phyloP scores from a whole-genome alignment of 1,284 basidiomycete genomes.

The Malassezia globosa region DNA sequence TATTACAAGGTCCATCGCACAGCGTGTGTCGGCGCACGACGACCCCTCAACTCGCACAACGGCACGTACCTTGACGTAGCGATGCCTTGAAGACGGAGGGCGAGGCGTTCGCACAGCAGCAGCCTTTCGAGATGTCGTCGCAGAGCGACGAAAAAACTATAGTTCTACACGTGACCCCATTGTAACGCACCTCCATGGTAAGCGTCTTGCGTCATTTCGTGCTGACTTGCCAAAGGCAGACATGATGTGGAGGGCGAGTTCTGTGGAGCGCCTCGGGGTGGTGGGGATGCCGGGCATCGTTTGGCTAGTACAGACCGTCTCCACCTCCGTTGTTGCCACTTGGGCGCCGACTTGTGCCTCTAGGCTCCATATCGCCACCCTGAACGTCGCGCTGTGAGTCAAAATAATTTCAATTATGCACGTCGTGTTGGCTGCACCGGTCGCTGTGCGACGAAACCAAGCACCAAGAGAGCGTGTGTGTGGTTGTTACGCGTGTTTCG shows the following conservation, averaged over 20 bases:
- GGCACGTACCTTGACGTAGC: slow-evolving; percentile 15
- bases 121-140: neutral
- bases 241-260: neutral
- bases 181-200: neutral
- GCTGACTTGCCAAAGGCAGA: no score
- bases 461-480: no score
- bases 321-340: no score
- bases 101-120: neutral
- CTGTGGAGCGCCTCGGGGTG: no score
- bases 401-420: neutral
- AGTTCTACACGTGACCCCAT: slow-evolving; percentile 12
- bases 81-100: slow-evolving; percentile 19
- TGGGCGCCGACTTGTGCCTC: no score
- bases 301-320: no score
- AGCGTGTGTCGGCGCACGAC: neutral
- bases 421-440: neutral
- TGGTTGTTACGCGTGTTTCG: no score
- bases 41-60: neutral
- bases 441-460: no score
- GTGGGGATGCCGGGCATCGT: no score
- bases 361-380: no score
- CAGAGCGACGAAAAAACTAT: slow-evolving; percentile 6
- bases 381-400: neutral
- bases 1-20: no score
- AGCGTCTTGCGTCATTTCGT: no score